phyloP scores from a whole-genome alignment of 768 basidiomycete species.

The Pleurotus platypus region DNA sequence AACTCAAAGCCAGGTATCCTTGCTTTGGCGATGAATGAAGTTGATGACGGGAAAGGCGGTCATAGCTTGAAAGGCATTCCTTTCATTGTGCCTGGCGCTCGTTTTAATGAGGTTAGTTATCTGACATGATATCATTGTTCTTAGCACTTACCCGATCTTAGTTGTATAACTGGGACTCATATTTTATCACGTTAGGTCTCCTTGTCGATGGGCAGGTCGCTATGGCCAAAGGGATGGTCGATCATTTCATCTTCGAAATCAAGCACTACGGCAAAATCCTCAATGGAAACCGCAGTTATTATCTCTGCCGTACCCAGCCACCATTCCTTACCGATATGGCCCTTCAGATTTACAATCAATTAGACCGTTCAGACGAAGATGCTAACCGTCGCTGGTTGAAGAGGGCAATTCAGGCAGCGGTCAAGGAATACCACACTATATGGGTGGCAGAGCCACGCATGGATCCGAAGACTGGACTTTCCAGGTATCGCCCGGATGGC shows the following conservation, averaged over 20 bases:
- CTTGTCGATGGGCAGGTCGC: conserved; percentile 91
- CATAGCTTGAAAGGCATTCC: conserved; percentile 89
- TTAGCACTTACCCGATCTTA: conserved; percentile 23
- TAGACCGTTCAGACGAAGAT: conserved; percentile 79
- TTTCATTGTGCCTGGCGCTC: conserved; percentile 94
- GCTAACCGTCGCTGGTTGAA: conserved; percentile 90
- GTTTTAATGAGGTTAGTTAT: conserved; percentile 80
- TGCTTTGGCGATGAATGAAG: conserved; percentile 93
- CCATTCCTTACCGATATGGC: conserved; percentile 99
- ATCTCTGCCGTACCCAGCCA: conserved; percentile 93
- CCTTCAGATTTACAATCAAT: conserved; percentile 94
- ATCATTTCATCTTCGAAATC: conserved; percentile 99
- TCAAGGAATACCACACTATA: conserved; percentile 98
- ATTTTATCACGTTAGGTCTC: conserved; percentile 91
- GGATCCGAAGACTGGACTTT: conserved; percentile 91
- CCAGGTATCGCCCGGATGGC: conserved; percentile 91
- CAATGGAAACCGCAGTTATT: conserved; percentile 94
- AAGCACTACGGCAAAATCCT: conserved; percentile 96
- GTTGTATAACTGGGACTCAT: conserved; percentile 95
- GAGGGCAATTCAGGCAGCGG: conserved; percentile 92
- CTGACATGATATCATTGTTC: conserved; percentile 4
- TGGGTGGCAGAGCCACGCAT: conserved; percentile 96
- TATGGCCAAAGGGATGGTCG: conserved; percentile 97
- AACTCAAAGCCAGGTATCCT: conserved; percentile 94
- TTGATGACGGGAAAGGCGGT: conserved; percentile 74